Conservation (phyloP, 257 asterid genomes). For the Ilex aquifolium region DNA sequence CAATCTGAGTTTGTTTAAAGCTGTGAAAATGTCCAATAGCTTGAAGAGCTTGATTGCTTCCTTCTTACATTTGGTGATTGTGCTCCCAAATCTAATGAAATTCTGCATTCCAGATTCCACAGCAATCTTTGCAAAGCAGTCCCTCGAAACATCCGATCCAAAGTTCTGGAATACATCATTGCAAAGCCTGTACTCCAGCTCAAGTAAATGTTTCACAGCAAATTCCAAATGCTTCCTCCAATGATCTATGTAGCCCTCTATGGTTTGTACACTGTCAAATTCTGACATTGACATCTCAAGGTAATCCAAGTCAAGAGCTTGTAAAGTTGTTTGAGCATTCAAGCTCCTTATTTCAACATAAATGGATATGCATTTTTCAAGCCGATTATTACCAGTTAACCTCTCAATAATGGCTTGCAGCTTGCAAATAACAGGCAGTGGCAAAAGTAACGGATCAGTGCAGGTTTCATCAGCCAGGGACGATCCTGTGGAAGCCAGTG, state of each 20-base stretch:
- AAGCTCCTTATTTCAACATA: slow-evolving; percentile 74
- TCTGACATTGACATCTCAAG: slow-evolving; percentile 80
- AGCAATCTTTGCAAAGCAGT: slow-evolving; percentile 78
- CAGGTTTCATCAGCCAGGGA: slow-evolving; percentile 48
- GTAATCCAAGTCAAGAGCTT: slow-evolving; percentile 79
- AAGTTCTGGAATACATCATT: slow-evolving; percentile 73
- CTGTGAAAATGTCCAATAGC: slow-evolving; percentile 71
- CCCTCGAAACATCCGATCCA: slow-evolving; percentile 73
- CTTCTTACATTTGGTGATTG: slow-evolving; percentile 83
- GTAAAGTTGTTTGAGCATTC: slow-evolving; percentile 72
- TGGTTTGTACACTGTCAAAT: slow-evolving; percentile 70
- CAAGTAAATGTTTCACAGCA: slow-evolving; percentile 79
- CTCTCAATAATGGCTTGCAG: slow-evolving; percentile 74
- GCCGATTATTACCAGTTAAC: slow-evolving; percentile 51
- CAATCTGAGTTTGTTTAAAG: slow-evolving; percentile 68
- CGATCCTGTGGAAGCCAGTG: slow-evolving; percentile 48
- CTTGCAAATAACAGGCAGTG: slow-evolving; percentile 63
- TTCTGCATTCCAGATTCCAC: slow-evolving; percentile 82
- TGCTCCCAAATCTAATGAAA: slow-evolving; percentile 75
- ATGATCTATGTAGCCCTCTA: slow-evolving; percentile 58
- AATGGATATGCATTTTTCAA: slow-evolving; percentile 64
- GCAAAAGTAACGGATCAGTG: slow-evolving; percentile 72
- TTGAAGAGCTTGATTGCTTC: slow-evolving; percentile 81
- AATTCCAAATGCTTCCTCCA: slow-evolving; percentile 93
- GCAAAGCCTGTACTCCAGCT: slow-evolving; percentile 75